phyloP scores from a whole-genome alignment of 257 asterid genomes.

The Penstemon davidsonii region DNA sequence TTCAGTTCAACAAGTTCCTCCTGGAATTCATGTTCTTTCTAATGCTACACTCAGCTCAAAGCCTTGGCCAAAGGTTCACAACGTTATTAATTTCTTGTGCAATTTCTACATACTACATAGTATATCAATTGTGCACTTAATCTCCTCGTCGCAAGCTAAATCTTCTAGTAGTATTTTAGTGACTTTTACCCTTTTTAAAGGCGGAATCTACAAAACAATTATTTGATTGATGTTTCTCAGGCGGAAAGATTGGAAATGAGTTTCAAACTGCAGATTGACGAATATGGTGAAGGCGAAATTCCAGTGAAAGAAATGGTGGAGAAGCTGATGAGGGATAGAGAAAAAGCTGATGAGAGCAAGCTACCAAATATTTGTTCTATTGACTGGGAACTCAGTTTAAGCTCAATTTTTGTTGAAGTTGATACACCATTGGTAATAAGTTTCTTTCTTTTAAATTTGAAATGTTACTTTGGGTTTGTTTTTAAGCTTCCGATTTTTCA shows the following conservation, averaged over 20 bases:
- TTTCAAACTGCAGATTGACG: constrained; percentile 26
- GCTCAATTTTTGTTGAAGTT: constrained; percentile 68
- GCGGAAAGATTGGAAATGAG: constrained; percentile 31
- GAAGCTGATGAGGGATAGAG: constrained; percentile 37
- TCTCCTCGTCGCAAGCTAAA: no score
- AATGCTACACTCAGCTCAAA: constrained; percentile 57
- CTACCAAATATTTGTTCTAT: constrained; percentile 53
- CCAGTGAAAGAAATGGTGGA: constrained; percentile 32
- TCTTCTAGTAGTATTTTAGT: no score
- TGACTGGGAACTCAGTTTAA: constrained; percentile 59
- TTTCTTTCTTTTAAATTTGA: background rate
- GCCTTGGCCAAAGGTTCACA: constrained; percentile 73
- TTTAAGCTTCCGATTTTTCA: background rate
- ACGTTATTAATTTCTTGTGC: no score
- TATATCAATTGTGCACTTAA: no score
- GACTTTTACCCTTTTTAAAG: no score
- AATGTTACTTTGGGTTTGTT: background rate
- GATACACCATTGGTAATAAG: constrained; percentile 63
- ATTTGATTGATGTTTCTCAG: constrained; percentile 21
- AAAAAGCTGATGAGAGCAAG: constrained; percentile 33
- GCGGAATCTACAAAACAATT: no score
- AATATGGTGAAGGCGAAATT: constrained; percentile 11
- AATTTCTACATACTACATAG: no score
- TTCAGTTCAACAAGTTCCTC: constrained; percentile 38
- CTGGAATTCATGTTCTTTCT: constrained; percentile 35